Conservation (phyloP, 257 asterid species). For the Datura wrightii region DNA sequence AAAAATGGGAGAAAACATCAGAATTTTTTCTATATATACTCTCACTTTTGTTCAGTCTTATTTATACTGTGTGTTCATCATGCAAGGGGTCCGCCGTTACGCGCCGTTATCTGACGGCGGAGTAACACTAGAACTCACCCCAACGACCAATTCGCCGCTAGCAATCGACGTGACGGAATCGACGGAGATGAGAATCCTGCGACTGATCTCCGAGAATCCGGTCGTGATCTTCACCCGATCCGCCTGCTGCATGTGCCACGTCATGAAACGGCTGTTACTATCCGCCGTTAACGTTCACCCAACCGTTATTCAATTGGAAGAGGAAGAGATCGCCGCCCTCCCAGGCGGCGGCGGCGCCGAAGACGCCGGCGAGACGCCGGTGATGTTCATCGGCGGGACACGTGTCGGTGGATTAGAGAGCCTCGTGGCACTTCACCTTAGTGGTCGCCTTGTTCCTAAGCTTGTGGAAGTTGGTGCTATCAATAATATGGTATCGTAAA, state of each 20-base stretch:
- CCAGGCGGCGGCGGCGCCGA: constrained; percentile 6
- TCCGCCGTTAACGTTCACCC: constrained; percentile 63
- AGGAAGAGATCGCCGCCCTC: constrained; percentile 74
- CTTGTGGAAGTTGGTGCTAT: constrained; percentile 84
- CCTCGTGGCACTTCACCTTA: constrained; percentile 76
- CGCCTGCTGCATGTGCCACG: constrained; percentile 85
- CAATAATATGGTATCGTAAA: constrained; percentile 46
- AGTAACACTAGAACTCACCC: constrained; percentile 58
- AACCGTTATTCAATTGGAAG: constrained; percentile 68
- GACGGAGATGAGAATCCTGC: constrained; percentile 57
- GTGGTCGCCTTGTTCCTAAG: constrained; percentile 80
- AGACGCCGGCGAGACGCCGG: constrained; percentile 44
- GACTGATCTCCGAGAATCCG: constrained; percentile 64
- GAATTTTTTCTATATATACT: not conserved
- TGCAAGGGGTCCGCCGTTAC: constrained; percentile 30
- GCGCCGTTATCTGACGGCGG: constrained; percentile 44
- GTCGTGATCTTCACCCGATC: constrained; percentile 67
- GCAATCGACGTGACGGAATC: constrained; percentile 43
- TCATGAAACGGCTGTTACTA: constrained; percentile 60
- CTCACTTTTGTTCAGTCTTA: not conserved
- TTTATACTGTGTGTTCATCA: not conserved
- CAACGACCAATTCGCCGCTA: constrained; percentile 51
- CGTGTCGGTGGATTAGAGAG: constrained; percentile 85
- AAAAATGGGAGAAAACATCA: not conserved
- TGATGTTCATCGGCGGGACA: constrained; percentile 80